A percentile compares a stretch with the other conserved stretches of the same genome.
phyloP scores from a whole-genome alignment of 352 stramenopile species.

The Globisporangium radiosum region DNA sequence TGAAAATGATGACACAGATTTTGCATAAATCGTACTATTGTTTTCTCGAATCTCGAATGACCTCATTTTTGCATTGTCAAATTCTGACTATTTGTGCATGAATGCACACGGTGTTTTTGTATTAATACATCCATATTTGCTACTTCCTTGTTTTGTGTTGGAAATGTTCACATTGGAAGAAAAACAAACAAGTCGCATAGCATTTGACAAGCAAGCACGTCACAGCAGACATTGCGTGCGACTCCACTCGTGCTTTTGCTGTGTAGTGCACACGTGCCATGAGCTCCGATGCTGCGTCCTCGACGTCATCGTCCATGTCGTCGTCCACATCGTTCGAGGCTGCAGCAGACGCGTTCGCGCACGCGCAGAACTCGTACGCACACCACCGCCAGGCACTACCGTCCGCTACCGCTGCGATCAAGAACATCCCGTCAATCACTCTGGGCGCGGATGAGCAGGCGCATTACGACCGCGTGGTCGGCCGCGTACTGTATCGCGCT shows the following conservation, averaged over 20 bases:
- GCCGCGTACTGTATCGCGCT: slow-evolving; percentile 12
- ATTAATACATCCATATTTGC: neutral
- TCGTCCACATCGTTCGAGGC: slow-evolving; percentile 13
- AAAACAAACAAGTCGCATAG: no score
- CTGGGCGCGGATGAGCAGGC: slow-evolving; percentile 15
- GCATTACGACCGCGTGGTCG: slow-evolving; percentile 15
- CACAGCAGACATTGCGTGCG: neutral
- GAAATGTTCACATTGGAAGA: no score
- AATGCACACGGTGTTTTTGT: no score
- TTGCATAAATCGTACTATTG: no score
- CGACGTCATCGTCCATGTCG: slow-evolving; percentile 9
- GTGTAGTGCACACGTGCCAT: neutral
- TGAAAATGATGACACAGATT: no score
- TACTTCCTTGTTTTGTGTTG: neutral
- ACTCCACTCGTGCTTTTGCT: neutral
- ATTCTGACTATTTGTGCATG: no score
- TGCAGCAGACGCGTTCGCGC: slow-evolving; percentile 14
- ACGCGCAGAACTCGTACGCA: slow-evolving; percentile 5
- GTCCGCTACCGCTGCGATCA: neutral
- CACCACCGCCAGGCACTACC: slow-evolving; percentile 1
- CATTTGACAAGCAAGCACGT: no score
- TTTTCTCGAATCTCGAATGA: no score
- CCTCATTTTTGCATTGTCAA: no score
- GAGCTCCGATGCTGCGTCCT: slow-evolving; percentile 7
- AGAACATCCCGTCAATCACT: slow-evolving; percentile 15